Percentiles rank a stretch among this genome's conserved stretches.
These are phyloP conservation scores for Acanthamoeba royreba DNA, from an alignment of 208 protist species.

Conservation along the genomic window DNA sequence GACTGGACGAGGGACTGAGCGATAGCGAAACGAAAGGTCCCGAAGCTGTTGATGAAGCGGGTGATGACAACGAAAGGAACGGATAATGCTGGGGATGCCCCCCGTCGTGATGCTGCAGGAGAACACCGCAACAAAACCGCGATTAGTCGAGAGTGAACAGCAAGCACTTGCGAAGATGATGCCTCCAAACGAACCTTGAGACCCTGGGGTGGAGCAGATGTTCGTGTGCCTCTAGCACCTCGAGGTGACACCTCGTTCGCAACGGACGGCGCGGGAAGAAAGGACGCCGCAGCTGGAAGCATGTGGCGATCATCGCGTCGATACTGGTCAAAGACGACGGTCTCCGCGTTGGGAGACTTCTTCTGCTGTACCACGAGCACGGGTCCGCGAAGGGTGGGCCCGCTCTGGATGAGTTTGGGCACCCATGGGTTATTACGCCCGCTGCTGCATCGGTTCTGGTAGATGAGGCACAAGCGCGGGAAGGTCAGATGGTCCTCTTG, in stretches of 20 bases:
- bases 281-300: neutral
- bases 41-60: neutral
- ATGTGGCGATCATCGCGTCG: neutral
- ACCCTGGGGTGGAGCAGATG: too few species aligned
- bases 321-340: conserved; percentile 30
- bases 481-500: conserved; percentile 33
- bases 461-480: conserved; percentile 41
- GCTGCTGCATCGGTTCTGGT: neutral
- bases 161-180: too few species aligned
- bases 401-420: neutral
- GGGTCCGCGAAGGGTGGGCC: neutral
- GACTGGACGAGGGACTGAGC: neutral
- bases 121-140: too few species aligned
- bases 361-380: conserved; percentile 24
- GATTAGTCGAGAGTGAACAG: too few species aligned
- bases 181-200: too few species aligned
- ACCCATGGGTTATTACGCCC: conserved; percentile 21
- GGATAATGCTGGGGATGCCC: neutral
- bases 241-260: too few species aligned
- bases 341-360: conserved; percentile 36
- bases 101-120: too few species aligned
- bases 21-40: neutral
- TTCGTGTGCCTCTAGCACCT: too few species aligned
- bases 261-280: too few species aligned
- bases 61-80: neutral